phyloP scores from a whole-genome alignment of 257 asterid species.

The Solanum appendiculatum region DNA sequence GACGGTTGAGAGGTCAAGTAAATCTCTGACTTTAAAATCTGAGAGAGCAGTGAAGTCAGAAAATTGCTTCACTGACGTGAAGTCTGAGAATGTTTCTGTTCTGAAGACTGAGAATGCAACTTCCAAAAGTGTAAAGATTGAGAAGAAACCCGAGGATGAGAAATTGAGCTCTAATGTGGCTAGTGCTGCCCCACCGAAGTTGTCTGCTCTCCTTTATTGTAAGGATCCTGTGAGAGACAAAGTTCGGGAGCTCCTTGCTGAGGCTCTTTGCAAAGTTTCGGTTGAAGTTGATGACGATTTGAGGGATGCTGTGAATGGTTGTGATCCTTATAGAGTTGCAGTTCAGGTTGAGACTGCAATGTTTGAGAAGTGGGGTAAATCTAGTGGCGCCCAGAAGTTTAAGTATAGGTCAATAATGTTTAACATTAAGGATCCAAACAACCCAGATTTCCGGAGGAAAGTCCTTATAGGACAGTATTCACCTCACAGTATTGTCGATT shows the following conservation, averaged over 20 bases:
- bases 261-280: conserved; percentile 30
- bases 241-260: conserved; percentile 30
- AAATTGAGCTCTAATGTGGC: conserved; percentile 18
- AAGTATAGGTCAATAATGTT: conserved; percentile 40
- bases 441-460: conserved; percentile 62
- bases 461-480: conserved; percentile 55
- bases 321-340: conserved; percentile 62
- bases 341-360: conserved; percentile 32
- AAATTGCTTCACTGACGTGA: conserved; percentile 20
- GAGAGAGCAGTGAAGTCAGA: conserved; percentile 20
- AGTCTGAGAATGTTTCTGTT: conserved; percentile 19
- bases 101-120: conserved; percentile 11
- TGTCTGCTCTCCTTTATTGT: conserved; percentile 19
- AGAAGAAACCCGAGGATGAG: conserved; percentile 35
- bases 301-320: conserved; percentile 27
- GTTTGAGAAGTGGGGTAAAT: conserved; percentile 36
- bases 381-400: conserved; percentile 28
- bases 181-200: conserved; percentile 18
- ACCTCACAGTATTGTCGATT: conserved; percentile 30
- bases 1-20: conserved; percentile 30
- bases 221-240: conserved; percentile 37
- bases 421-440: conserved; percentile 37
- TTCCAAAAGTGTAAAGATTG: conserved; percentile 18
- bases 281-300: conserved; percentile 26
- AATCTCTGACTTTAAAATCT: conserved; percentile 7